A percentile compares a stretch with the other conserved stretches of the same genome.
These are phyloP conservation scores for Trichoderma koningii DNA, from an alignment of 2,329 filamentous ascomycete genomes.

Conservation along the genomic window DNA sequence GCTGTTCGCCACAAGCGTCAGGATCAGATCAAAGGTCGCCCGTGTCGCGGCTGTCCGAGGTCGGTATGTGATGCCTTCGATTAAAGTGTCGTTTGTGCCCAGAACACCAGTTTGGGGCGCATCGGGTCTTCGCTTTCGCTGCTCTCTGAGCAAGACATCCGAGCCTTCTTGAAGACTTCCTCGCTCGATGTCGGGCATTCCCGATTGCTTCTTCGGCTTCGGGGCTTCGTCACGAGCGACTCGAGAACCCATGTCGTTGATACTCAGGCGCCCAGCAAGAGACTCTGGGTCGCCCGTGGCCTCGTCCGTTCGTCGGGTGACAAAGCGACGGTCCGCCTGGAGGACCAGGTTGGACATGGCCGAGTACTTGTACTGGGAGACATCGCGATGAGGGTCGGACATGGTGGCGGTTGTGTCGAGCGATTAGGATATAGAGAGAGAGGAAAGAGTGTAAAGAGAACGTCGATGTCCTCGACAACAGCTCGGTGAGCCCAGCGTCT, in stretches of 20 bases:
- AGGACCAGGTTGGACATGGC: constrained; percentile 99
- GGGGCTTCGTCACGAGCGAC: constrained; percentile 78
- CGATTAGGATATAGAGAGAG: constrained; percentile 30
- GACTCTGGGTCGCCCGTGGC: constrained; percentile 97
- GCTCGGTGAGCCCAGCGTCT: constrained; percentile 39
- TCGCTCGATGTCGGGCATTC: constrained; percentile 70
- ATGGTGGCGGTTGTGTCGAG: constrained; percentile 50
- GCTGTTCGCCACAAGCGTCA: constrained; percentile 83
- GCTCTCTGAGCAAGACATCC: constrained; percentile 79
- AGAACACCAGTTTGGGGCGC: constrained; percentile 71
- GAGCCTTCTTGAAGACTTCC: constrained; percentile 77
- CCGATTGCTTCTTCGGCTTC: constrained; percentile 74
- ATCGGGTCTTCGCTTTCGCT: constrained; percentile 83
- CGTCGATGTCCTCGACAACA: constrained; percentile 43
- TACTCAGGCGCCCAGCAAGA: constrained; percentile 87
- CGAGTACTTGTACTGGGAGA: constrained; percentile 98
- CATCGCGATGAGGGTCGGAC: constrained; percentile 76
- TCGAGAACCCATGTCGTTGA: constrained; percentile 90
- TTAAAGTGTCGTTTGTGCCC: constrained; percentile 78
- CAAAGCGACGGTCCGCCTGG: constrained; percentile 97
- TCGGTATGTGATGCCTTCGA: constrained; percentile 90
- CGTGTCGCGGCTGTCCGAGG: constrained; percentile 89
- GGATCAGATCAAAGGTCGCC: constrained; percentile 90
- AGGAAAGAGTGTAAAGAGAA: constrained; percentile 35
- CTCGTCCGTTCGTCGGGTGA: constrained; percentile 89